Percentiles rank a stretch among this genome's conserved stretches.
Conservation (phyloP, 2,329 filamentous ascomycete species). For the Torrubiellomyces zombiae region DNA sequence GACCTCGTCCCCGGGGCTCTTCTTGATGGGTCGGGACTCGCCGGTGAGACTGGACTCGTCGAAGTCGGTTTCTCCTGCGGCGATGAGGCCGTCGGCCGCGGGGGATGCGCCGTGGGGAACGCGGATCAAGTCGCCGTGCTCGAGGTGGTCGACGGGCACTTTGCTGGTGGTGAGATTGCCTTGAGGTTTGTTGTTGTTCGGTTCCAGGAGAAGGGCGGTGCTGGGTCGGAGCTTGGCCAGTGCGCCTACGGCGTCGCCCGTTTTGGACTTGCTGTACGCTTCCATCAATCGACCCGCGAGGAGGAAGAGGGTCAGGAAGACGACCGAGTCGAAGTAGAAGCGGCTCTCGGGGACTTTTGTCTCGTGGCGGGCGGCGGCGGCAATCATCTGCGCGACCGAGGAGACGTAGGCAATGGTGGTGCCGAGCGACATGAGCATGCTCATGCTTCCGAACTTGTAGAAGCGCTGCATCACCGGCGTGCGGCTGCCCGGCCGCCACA, state of each 20-base stretch:
- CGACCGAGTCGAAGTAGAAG: slow-evolving; percentile 83
- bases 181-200: slow-evolving; percentile 17
- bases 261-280: slow-evolving; percentile 80
- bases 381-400: slow-evolving; percentile 62
- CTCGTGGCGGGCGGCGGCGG: slow-evolving; percentile 31
- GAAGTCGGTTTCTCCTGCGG: slow-evolving; percentile 49
- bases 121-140: slow-evolving; percentile 56
- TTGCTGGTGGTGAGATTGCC: slow-evolving; percentile 23
- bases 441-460: slow-evolving; percentile 94
- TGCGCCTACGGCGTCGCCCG: slow-evolving; percentile 70
- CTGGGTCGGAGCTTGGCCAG: slow-evolving; percentile 63
- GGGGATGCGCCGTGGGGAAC: slow-evolving; percentile 70
- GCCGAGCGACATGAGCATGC: slow-evolving; percentile 77
- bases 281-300: slow-evolving; percentile 61
- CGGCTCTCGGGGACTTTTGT: slow-evolving; percentile 24
- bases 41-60: slow-evolving; percentile 85
- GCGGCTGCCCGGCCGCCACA: slow-evolving; percentile 64
- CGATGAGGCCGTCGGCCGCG: slow-evolving; percentile 60
- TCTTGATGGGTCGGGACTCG: slow-evolving; percentile 52
- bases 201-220: slow-evolving; percentile 53
- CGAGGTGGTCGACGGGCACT: slow-evolving; percentile 56
- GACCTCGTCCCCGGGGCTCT: slow-evolving; percentile 44
- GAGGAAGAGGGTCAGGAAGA: slow-evolving; percentile 81
- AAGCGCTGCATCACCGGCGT: slow-evolving; percentile 61
- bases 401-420: slow-evolving; percentile 78